Base-by-base conservation (phyloP, 148 eudicot species). In the Diospyros kaki region DNA sequence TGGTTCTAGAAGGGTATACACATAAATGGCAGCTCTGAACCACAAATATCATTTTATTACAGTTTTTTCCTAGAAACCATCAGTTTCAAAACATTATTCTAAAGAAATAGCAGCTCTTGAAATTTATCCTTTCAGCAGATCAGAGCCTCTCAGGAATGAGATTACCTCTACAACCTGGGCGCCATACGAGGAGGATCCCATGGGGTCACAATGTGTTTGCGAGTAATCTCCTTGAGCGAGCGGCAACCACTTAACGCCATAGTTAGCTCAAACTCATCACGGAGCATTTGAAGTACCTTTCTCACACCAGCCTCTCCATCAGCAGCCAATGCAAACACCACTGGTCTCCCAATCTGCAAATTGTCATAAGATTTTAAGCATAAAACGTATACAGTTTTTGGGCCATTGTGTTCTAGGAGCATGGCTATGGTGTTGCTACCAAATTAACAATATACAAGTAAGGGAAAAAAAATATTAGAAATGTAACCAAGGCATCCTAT, bases 201-300 rank as follows among this genome's bases (percentile, higher is more conserved):
- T 11, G 86, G 82, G 3, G 87, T 52, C 73, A 50, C 51, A 18
- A 93, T 66, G 80, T 91, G 98, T 72, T 77, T 48, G 4, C 90
- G 90, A 11, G 91, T 86, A 51, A 93, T 91, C 76, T 87, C 96
- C 75, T 85, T 78, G 68, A 93, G 75, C 1, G 91, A 81, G 39
- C 87, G 85, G 65, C 96, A 93, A 6, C 98, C 96, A 74, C 89
- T 88, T 65, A 91, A 75, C 2, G 95, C 90, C 97, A 94, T 94
- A 1, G 98, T 83, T n/a, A 91, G 84, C 89, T 91, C 97, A 67
- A 91, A 87, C 83, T 91, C 98, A 75, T 91, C 92, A 15, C 76
- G 90, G 0, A 94, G 84, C 90, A 91, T 94, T 68, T 90, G 89
- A 65, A 94, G 97, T 39, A 84, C 85, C 59, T 94, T 94, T 12